Evolutionary conservation across 257 asterid species (phyloP).

Genomic region (Solanum stenotomum): DNA sequence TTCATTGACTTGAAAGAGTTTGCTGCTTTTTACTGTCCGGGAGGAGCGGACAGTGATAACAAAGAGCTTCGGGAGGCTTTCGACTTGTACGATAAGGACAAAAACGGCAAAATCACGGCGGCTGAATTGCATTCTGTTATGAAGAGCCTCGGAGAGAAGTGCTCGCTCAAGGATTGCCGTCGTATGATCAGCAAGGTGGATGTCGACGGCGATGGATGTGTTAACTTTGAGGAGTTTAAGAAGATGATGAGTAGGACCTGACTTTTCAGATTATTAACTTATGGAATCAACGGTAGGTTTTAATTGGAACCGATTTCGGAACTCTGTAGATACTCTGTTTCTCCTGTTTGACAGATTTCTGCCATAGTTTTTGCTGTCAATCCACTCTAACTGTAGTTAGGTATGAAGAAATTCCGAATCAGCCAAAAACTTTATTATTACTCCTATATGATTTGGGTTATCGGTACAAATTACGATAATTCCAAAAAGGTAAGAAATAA

Average conservation of each 20-base stretch:
- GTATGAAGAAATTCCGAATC: background rate
- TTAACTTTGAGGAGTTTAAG: conserved; percentile 79
- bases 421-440: background rate
- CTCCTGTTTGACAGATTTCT: background rate
- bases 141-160: conserved; percentile 60
- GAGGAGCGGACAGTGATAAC: conserved; percentile 18
- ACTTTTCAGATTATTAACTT: background rate
- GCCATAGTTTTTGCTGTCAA: background rate
- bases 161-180: conserved; percentile 63
- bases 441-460: background rate
- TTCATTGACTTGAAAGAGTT: conserved; percentile 74
- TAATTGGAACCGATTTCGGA: background rate
- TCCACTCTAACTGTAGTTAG: background rate
- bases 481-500: background rate
- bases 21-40: conserved; percentile 42
- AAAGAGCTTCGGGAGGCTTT: conserved; percentile 77
- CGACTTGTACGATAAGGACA: conserved; percentile 64
- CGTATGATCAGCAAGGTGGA: conserved; percentile 71
- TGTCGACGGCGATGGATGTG: conserved; percentile 87
- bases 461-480: background rate
- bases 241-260: conserved; percentile 59
- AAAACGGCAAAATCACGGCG: conserved; percentile 76
- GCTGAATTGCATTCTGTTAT: conserved; percentile 60
- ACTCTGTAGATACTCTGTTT: background rate
- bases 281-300: conserved; percentile 1